Percentiles rank a stretch among this genome's conserved stretches.
phyloP scores from a whole-genome alignment of 371 early-diverging fungal species.

The Rhizomucor miehei region DNA sequence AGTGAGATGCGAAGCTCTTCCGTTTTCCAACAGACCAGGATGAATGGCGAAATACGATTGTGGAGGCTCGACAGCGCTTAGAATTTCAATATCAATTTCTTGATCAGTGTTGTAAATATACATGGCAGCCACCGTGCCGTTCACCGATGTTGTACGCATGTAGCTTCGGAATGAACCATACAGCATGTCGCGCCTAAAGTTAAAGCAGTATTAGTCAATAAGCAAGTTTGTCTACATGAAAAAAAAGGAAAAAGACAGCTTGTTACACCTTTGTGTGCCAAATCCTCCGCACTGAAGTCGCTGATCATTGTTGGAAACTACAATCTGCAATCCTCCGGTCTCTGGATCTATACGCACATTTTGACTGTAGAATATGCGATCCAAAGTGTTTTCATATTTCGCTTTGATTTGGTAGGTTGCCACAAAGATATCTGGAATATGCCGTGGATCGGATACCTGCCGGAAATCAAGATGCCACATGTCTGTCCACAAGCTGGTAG shows the following conservation, averaged over 20 bases:
- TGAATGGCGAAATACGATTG: conserved; percentile 34
- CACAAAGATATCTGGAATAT: conserved; percentile 13
- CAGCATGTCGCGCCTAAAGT: conserved; percentile 18
- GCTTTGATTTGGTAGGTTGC: conserved; percentile 19
- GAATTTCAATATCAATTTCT: conserved; percentile 32
- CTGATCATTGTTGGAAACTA: conserved; percentile 7
- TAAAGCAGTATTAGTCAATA: neutral
- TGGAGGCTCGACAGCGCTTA: conserved; percentile 20
- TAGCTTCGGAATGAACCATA: conserved; percentile 26
- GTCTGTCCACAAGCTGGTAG: conserved; percentile 14
- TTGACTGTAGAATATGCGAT: conserved; percentile 10
- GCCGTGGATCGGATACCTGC: neutral
- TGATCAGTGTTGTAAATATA: conserved; percentile 18
- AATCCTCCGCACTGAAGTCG: conserved; percentile 15
- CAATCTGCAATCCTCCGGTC: conserved; percentile 9
- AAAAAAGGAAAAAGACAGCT: neutral
- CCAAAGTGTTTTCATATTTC: conserved; percentile 12
- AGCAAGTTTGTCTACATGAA: neutral
- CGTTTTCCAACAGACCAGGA: conserved; percentile 22
- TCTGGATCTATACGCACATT: conserved; percentile 11
- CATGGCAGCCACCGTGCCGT: conserved; percentile 30
- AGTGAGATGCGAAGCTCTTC: conserved; percentile 21
- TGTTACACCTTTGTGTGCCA: conserved; percentile 18
- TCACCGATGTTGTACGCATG: conserved; percentile 16
- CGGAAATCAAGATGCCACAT: conserved; percentile 25